Conservation (phyloP, 1,284 basidiomycete species). For the Microstroma glucosiphilum region DNA sequence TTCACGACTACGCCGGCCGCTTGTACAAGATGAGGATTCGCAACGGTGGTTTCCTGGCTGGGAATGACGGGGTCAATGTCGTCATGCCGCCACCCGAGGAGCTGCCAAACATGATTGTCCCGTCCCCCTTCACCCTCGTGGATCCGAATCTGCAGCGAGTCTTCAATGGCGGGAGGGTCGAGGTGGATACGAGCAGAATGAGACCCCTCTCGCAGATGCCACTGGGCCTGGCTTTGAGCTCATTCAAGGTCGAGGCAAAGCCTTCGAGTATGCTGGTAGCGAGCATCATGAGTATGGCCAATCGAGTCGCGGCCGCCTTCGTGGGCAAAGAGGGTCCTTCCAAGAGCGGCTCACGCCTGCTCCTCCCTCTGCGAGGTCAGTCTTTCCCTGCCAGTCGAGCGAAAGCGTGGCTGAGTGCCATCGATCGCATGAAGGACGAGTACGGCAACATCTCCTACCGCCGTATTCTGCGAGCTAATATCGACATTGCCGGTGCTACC, state of each 20-base stretch:
- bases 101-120: not conserved
- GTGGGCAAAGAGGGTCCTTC: conserved; percentile 46
- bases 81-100: not conserved
- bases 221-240: not conserved
- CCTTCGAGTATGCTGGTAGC: conserved; percentile 57
- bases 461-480: conserved; percentile 14
- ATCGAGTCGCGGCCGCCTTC: conserved; percentile 69
- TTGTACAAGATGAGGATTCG: conserved; percentile 7
- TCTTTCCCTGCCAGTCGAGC: conserved; percentile 33
- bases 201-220: not conserved
- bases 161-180: not conserved
- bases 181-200: not conserved
- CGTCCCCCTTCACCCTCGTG: not conserved
- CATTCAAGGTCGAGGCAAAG: not conserved
- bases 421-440: conserved; percentile 1
- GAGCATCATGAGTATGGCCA: conserved; percentile 79
- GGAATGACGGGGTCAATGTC: not conserved
- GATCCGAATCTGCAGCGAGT: not conserved
- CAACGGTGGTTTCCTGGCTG: conserved; percentile 1
- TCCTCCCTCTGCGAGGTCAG: conserved; percentile 60
- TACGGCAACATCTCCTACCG: not conserved
- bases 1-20: conserved; percentile 50
- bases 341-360: conserved; percentile 62
- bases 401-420: not conserved
- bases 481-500: conserved; percentile 14